These are phyloP conservation scores for Chaetoceros tenuissimus DNA, from an alignment of 108 stramenopile species.

Conservation along the genomic window DNA sequence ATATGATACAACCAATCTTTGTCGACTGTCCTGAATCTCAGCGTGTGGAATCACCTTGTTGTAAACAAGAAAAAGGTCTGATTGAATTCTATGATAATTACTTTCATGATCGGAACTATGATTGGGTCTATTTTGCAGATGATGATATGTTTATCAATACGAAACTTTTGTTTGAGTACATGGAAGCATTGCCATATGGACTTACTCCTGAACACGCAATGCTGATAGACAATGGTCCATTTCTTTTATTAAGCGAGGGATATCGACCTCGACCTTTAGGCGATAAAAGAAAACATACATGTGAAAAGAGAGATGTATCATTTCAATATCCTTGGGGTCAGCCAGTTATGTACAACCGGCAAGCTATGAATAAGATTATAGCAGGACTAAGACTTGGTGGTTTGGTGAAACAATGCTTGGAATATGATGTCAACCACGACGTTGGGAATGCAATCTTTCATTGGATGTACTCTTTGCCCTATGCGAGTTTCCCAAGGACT, in stretches of 20 bases:
- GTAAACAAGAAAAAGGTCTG: constrained; percentile 26
- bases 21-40: constrained; percentile 26
- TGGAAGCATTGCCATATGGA: neutral
- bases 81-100: constrained; percentile 5
- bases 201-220: neutral
- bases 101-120: constrained; percentile 10
- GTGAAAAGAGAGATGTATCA: neutral
- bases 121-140: constrained; percentile 22
- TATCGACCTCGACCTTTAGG: neutral
- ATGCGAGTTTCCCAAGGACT: too few relatives aligned
- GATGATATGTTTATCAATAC: constrained; percentile 21
- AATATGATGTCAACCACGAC: constrained; percentile 22
- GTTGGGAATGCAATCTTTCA: constrained; percentile 22
- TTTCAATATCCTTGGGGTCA: constrained; percentile 29
- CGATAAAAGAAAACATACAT: neutral
- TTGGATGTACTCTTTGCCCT: constrained; percentile 25
- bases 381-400: constrained; percentile 9
- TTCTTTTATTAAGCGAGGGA: neutral
- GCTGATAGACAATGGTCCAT: neutral
- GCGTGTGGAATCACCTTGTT: constrained; percentile 26
- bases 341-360: constrained; percentile 18
- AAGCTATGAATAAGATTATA: constrained; percentile 12
- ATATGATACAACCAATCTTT: constrained; percentile 17
- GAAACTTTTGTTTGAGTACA: neutral
- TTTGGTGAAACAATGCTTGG: constrained; percentile 15